Evolutionary conservation across 305 asterid genomes (phyloP).

Genomic region (Euphrasia arctica): DNA sequence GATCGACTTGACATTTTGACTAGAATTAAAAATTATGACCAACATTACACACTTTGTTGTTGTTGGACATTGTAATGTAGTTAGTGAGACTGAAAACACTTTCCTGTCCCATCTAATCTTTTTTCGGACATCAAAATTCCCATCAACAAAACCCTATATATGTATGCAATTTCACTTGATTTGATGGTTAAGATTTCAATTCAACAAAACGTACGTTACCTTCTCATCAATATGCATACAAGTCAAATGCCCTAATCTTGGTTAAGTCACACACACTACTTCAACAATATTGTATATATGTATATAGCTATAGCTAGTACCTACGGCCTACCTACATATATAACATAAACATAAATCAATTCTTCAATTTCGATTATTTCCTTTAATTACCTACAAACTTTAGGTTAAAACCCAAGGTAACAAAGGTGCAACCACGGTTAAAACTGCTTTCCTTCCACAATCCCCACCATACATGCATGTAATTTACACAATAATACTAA

Average conservation of each 20-base stretch:
- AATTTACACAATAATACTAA: conserved; percentile 18
- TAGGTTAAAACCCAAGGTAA: conserved; percentile 37
- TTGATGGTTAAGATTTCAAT: conserved; percentile 74
- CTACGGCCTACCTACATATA: neutral
- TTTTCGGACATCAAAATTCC: conserved; percentile 33
- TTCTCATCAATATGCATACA: conserved; percentile 6
- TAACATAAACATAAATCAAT: conserved; percentile 7
- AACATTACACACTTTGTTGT: conserved; percentile 24
- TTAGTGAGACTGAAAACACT: conserved; percentile 26
- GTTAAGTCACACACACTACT: conserved; percentile 23
- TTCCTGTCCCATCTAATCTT: conserved; percentile 44
- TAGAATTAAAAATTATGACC: conserved; percentile 5
- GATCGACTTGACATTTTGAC: conserved; percentile 34
- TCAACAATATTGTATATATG: too few relatives aligned
- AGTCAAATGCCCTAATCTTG: conserved; percentile 20
- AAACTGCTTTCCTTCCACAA: conserved; percentile 16
- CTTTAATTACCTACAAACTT: neutral
- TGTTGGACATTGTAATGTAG: neutral
- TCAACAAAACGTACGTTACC: conserved; percentile 30
- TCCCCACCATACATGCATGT: conserved; percentile 8
- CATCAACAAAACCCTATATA: conserved; percentile 27
- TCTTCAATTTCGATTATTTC: neutral
- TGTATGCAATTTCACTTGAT: conserved; percentile 31
- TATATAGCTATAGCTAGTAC: neutral
- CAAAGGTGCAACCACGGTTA: conserved; percentile 38